phyloP scores from a whole-genome alignment of 2,329 filamentous ascomycete genomes.

The Simplicillium sp. region DNA sequence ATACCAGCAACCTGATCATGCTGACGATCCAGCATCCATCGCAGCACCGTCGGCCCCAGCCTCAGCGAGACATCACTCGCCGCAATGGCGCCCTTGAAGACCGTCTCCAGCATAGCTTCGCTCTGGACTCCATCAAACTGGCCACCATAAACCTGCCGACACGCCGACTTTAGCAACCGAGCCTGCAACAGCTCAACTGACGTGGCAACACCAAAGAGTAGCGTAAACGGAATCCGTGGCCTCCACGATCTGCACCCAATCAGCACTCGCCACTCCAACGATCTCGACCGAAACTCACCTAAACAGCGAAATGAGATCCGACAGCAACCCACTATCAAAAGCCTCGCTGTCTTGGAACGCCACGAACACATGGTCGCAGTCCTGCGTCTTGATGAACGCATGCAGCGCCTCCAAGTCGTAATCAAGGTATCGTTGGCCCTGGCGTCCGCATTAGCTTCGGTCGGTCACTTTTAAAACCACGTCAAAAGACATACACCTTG shows the following conservation, averaged over 20 bases:
- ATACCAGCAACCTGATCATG: slow-evolving; percentile 69
- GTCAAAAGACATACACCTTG: slow-evolving; percentile 29
- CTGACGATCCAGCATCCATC: slow-evolving; percentile 60
- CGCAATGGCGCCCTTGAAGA: slow-evolving; percentile 58
- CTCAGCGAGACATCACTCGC: slow-evolving; percentile 45
- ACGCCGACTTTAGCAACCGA: slow-evolving; percentile 58
- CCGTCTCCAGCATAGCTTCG: slow-evolving; percentile 59
- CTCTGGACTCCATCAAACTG: slow-evolving; percentile 73
- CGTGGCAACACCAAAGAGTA: slow-evolving; percentile 73
- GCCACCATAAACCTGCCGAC: slow-evolving; percentile 56
- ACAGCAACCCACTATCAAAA: slow-evolving; percentile 64
- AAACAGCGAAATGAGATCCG: slow-evolving; percentile 60
- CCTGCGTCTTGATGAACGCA: slow-evolving; percentile 44
- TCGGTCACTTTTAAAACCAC: background rate
- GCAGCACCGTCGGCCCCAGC: slow-evolving; percentile 54
- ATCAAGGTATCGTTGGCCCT: slow-evolving; percentile 59
- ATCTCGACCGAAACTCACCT: slow-evolving; percentile 39
- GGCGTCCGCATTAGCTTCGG: slow-evolving; percentile 11
- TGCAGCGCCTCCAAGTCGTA: slow-evolving; percentile 70
- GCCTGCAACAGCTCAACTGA: slow-evolving; percentile 73
- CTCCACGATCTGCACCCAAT: slow-evolving; percentile 49
- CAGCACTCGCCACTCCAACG: slow-evolving; percentile 10
- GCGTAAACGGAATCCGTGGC: slow-evolving; percentile 65
- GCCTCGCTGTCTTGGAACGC: slow-evolving; percentile 76
- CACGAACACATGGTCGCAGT: slow-evolving; percentile 53